Evolutionary conservation across 768 basidiomycete genomes (phyloP), one percentile per base, ranked within the genome.

Genomic region (Tulasnella sp.): DNA sequence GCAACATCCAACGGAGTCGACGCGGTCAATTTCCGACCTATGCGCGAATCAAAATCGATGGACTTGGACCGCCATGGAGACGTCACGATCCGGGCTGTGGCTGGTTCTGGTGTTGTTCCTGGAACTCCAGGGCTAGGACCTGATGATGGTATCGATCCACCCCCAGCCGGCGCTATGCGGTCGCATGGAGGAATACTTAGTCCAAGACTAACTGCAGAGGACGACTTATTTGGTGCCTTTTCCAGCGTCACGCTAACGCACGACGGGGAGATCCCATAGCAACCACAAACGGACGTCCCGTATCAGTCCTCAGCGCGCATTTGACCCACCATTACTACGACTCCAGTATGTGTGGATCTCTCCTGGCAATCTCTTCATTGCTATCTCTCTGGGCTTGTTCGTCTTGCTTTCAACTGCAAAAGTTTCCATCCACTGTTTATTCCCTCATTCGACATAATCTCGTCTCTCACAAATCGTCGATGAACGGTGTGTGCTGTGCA

Each of bases 11-110:
- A 84, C 62, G 89, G 83, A 46, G 70, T 77, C 59, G 91, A 93
- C 67, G 83, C 86, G 17, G 80, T 81, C 69, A 92, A 96, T 72
- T 94, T 91, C 74, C 87, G 93, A 45, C 77, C 84, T 57, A 70
- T 96, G 67, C 84, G 89, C 63, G 94, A 98, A 70, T 92, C 88
- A 39, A 80, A 82, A 59, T 92, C 88, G 60, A 76, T 97, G 65
- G 90, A 96, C 69, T 77, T 94, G 63, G 92, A 92, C 49, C 63
- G 67, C 8, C 67, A 57, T 34, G 25, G 69, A 59, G 63, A 59
- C 52, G 58, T 62, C 8, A 58, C 41, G 67, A 69, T 72, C 59
- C 66, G 66, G 49, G 73, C 68, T 12, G 66, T 69, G 25, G 66
- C 70, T 42, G 70, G 73, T 27, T 63, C 66, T n/a, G 63, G 63